phyloP scores from a whole-genome alignment of 495 filamentous ascomycete species.

The Amphirosellinia nigrospora region DNA sequence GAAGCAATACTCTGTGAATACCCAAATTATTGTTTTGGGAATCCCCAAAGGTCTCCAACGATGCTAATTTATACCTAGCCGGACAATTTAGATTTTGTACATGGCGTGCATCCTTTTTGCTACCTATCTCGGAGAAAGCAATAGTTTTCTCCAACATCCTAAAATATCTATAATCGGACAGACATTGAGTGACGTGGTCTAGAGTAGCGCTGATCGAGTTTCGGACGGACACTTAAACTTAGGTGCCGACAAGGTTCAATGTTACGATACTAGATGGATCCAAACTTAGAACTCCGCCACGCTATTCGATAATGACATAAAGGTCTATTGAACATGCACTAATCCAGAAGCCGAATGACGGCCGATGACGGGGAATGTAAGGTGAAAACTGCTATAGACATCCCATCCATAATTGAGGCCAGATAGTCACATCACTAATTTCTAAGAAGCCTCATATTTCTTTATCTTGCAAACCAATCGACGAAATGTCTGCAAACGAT shows the following conservation, averaged over 20 bases:
- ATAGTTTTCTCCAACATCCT: not conserved
- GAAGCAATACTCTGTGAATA: not conserved
- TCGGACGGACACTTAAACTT: not conserved
- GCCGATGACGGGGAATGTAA: conserved; percentile 34
- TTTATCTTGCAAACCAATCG: conserved; percentile 24
- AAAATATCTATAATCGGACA: not conserved
- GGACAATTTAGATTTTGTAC: not conserved
- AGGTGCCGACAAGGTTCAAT: not conserved
- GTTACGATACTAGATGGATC: not conserved
- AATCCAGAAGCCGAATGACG: conserved; percentile 37
- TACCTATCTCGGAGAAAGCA: not conserved
- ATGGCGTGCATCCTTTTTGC: not conserved
- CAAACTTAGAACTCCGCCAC: not conserved
- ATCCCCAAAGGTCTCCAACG: not conserved
- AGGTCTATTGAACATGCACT: conserved; percentile 30
- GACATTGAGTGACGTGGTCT: not conserved
- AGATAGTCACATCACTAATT: conserved; percentile 31
- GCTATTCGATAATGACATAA: conserved; percentile 23
- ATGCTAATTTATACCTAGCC: not conserved
- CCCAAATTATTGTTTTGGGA: not conserved
- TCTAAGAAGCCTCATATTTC: conserved; percentile 21
- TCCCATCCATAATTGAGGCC: conserved; percentile 22
- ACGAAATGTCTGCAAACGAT: conserved; percentile 37
- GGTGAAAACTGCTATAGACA: conserved; percentile 23
- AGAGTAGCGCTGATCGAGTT: not conserved